Evolutionary conservation across 331 rosid species (phyloP), one percentile per base, ranked within the genome.

Genomic region (Ulmus americana): DNA sequence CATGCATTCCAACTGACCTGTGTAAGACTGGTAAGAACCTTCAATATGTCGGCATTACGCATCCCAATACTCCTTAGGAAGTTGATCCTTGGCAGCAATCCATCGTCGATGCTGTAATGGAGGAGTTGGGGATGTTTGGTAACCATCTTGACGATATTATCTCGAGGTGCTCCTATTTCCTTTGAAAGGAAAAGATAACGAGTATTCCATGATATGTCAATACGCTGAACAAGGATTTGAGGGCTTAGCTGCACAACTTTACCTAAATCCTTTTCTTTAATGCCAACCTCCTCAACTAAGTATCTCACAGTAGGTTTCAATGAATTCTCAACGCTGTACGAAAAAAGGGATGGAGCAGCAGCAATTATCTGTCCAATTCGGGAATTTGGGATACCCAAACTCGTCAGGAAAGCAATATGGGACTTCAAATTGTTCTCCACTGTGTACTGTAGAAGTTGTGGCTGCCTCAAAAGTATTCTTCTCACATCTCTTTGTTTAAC

Each of bases 161-260:
- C 97, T 75, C 85, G 84, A 15, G 99, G 86, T 39, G 99, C 99
- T 64, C 88, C 97, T 74, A 94, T 74, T 79, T 94, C 99, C 73
- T 87, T 72, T 45, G 85, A 73, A 67, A 94, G 95, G 76, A 94
- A 94, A 74, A 86, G 68, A 60, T 67, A 84, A 62, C 99, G 83
- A 53, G 84, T 62, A 71, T 94, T 94, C 95, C 95, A 90, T 44
- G 95, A 77, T 68, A 84, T 61, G 63, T 90, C 95, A 63, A 94
- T 90, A 46, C 91, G 87, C 73, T 94, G 99, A 70, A 90, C 91
- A 61, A 94, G 84, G 50, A 94, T 85, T 75, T 90, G 99, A 28
- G 99, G 99, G 79, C 99, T 94, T 65, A 94, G 70, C 74, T 94
- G 95, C 74, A 94, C 87, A 43, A 94, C 99, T 83, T 94, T 94